A percentile compares a stretch with the other conserved stretches of the same genome.
Evolutionary conservation across 2,329 filamentous ascomycete genomes (phyloP).

Genomic region (Aspergillus sp.): DNA sequence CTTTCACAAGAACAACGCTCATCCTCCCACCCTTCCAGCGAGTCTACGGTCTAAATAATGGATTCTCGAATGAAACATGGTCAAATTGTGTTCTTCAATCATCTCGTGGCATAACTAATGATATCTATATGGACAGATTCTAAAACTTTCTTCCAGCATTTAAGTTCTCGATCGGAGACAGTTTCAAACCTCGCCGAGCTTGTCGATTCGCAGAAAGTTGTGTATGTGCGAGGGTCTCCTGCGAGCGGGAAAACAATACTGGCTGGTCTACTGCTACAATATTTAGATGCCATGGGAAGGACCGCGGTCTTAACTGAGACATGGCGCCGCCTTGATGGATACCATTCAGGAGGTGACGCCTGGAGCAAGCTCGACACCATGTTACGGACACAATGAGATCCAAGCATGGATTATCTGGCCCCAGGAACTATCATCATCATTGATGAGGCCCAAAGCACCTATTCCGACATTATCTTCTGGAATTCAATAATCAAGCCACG

Average conservation of each 20-base stretch:
- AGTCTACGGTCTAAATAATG: too few species aligned
- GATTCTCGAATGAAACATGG: too few species aligned
- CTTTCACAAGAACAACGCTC: too few species aligned
- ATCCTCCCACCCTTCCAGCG: too few species aligned
- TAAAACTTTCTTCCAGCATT: too few species aligned
- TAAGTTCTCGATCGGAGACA: not conserved
- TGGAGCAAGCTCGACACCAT: not conserved
- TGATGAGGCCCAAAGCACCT: conserved; percentile 17
- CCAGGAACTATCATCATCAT: conserved; percentile 13
- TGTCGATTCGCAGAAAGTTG: conserved; percentile 9
- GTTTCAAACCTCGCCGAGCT: conserved; percentile 7
- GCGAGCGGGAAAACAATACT: conserved; percentile 15
- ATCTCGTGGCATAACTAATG: too few species aligned
- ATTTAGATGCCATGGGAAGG: not conserved
- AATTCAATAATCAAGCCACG: conserved; percentile 14
- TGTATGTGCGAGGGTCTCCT: conserved; percentile 12
- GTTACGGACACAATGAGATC: conserved; percentile 4
- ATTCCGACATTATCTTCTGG: conserved; percentile 9
- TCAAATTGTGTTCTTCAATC: too few species aligned
- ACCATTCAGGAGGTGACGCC: not conserved
- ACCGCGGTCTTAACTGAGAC: conserved; percentile 3
- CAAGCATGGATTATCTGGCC: conserved; percentile 1
- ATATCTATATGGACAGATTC: too few species aligned
- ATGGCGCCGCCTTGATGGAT: conserved; percentile 1
- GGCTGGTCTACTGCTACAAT: not conserved